These are phyloP conservation scores for Bruguiera gymnorhiza DNA, from an alignment of 345 rosid genomes.

Conservation along the genomic window DNA sequence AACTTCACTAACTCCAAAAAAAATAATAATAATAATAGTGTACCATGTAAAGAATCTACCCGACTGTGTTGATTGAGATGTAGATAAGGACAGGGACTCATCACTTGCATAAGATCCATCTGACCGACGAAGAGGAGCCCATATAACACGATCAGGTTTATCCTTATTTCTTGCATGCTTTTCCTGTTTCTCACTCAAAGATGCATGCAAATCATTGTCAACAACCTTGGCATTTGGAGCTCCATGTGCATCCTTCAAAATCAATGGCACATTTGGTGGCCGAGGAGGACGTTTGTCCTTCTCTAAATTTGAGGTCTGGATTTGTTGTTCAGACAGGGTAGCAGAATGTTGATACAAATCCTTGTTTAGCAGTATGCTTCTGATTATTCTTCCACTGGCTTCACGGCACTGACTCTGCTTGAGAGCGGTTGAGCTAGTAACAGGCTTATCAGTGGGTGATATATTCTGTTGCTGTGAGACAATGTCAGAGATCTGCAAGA, in stretches of 20 bases:
- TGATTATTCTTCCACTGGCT: constrained; percentile 38
- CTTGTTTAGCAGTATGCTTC: constrained; percentile 47
- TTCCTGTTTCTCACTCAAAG: constrained; percentile 44
- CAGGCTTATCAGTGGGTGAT: constrained; percentile 26
- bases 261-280: constrained; percentile 27
- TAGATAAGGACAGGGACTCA: constrained; percentile 35
- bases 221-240: constrained; percentile 38
- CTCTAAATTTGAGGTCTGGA: constrained; percentile 32
- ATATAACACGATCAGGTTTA: constrained; percentile 63
- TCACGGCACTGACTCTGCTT: constrained; percentile 48
- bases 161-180: constrained; percentile 56
- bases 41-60: constrained; percentile 30
- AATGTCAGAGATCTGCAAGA: constrained; percentile 29
- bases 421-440: constrained; percentile 27
- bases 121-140: constrained; percentile 61
- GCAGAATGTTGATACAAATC: constrained; percentile 42
- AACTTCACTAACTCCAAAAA: background rate
- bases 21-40: background rate
- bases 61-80: constrained; percentile 22
- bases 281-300: constrained; percentile 51
- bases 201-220: constrained; percentile 40
- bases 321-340: constrained; percentile 41
- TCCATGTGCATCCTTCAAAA: constrained; percentile 45
- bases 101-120: constrained; percentile 60
- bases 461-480: constrained; percentile 28